Conservation (phyloP, 441 rosid species). For the Pelargonium citronellum region DNA sequence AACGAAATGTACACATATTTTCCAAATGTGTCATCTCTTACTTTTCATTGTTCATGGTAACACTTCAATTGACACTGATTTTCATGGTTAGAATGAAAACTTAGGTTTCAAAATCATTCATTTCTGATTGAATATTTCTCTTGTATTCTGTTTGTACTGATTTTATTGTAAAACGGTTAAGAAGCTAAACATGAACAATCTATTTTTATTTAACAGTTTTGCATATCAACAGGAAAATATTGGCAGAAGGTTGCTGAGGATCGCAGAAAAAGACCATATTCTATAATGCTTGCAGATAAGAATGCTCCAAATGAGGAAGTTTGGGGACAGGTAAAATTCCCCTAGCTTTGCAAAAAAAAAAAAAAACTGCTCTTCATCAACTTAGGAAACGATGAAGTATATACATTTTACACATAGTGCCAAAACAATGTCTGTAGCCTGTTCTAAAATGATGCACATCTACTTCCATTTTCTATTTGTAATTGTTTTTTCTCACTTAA, state of each 20-base stretch:
- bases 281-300: slow-evolving; percentile 91
- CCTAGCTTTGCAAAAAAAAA: not conserved
- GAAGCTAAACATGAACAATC: not conserved
- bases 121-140: not conserved
- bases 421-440: not conserved
- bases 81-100: not conserved
- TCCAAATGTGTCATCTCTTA: not conserved
- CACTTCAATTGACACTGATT: not conserved
- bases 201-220: slow-evolving; percentile 15
- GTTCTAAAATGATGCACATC: slow-evolving; percentile 5
- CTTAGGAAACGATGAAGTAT: not conserved
- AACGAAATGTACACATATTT: not conserved
- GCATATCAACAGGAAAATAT: slow-evolving; percentile 53
- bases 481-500: not conserved
- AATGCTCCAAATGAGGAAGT: slow-evolving; percentile 99
- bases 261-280: slow-evolving; percentile 61
- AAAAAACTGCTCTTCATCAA: not conserved
- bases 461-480: not conserved
- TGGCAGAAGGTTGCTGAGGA: slow-evolving; percentile 88
- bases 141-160: too few species aligned
- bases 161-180: not conserved
- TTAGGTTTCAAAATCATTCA: not conserved
- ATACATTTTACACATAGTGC: not conserved
- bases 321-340: slow-evolving; percentile 75
- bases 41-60: not conserved